Conservation (phyloP, 768 basidiomycete genomes). For the Lentinula guzmanii region DNA sequence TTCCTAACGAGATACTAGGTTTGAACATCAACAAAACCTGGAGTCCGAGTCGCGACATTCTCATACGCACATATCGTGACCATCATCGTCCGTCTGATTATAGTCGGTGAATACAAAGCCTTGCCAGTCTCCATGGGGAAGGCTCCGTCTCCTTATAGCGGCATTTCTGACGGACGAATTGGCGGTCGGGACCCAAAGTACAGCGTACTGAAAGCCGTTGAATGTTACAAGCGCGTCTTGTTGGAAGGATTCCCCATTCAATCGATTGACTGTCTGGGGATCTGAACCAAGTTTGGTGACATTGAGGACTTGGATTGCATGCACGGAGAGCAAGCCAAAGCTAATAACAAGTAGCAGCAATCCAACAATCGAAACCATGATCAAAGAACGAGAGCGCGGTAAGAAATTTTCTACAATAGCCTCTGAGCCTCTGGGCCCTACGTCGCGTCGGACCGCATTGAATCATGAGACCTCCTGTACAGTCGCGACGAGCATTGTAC, state of each 20-base stretch:
- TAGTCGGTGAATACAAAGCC: constrained; percentile 26
- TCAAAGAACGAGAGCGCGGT: neutral
- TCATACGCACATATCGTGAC: constrained; percentile 23
- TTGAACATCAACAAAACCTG: neutral
- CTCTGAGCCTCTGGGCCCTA: neutral
- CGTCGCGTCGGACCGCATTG: neutral
- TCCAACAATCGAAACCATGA: neutral
- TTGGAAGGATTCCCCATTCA: constrained; percentile 31
- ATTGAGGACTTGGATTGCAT: constrained; percentile 1
- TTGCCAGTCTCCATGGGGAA: constrained; percentile 20
- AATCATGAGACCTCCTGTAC: neutral
- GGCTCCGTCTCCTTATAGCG: constrained; percentile 17
- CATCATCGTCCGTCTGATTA: constrained; percentile 29
- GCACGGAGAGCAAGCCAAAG: neutral
- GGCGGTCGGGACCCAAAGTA: constrained; percentile 17
- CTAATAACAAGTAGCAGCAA: neutral
- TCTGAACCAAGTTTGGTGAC: constrained; percentile 22
- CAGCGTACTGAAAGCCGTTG: constrained; percentile 31
- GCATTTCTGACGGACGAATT: constrained; percentile 24
- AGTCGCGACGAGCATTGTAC: neutral
- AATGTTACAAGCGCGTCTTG: constrained; percentile 27
- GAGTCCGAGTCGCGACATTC: neutral
- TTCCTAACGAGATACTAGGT: constrained; percentile 27
- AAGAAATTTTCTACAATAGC: neutral
- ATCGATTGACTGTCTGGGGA: constrained; percentile 26